Conservation (phyloP, 169 alveolate species). For the Plasmodium fragile region DNA sequence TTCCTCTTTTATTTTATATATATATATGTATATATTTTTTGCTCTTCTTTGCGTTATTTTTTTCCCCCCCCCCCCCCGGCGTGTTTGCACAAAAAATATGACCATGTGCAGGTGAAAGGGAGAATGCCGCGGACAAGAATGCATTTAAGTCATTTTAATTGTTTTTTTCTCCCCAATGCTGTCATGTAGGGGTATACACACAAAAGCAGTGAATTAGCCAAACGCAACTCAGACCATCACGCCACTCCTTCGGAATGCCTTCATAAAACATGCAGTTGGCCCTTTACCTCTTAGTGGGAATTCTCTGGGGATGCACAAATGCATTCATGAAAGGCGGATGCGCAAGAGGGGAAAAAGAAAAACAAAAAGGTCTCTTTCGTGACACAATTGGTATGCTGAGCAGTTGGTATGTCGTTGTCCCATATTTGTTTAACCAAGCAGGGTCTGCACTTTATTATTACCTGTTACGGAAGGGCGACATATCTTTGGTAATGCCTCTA, state of each 20-base stretch:
- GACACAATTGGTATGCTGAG: slow-evolving; percentile 4
- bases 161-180: background rate
- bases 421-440: slow-evolving; percentile 52
- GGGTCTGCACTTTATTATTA: slow-evolving; percentile 66
- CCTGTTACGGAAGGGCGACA: slow-evolving; percentile 25
- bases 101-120: background rate
- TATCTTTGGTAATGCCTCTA: slow-evolving; percentile 70
- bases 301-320: slow-evolving; percentile 74
- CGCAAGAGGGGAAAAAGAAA: background rate
- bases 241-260: background rate
- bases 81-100: background rate
- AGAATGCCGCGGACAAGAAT: background rate
- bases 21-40: no score
- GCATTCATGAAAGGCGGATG: slow-evolving; percentile 59
- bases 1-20: background rate
- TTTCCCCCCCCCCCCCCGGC: background rate
- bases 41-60: background rate
- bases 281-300: slow-evolving; percentile 24
- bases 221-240: background rate
- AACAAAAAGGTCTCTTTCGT: background rate
- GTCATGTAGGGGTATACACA: background rate
- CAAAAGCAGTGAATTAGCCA: background rate
- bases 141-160: background rate
- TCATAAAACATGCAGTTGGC: slow-evolving; percentile 11
- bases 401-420: slow-evolving; percentile 15